phyloP scores from a whole-genome alignment of 441 rosid species.

The Pelargonium citronellum region DNA sequence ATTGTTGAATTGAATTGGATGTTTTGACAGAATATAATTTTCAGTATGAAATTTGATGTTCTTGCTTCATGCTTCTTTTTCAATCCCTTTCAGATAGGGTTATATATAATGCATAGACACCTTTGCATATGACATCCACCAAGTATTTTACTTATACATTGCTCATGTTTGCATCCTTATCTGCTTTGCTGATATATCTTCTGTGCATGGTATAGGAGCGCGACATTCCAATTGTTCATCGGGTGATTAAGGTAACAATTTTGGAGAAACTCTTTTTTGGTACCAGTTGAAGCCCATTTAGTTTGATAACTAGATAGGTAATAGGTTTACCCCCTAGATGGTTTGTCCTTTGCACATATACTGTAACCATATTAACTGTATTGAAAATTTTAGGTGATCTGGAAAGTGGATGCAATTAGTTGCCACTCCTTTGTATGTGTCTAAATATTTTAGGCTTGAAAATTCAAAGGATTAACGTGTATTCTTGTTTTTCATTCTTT shows the following conservation, averaged over 20 bases:
- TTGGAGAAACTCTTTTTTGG: not conserved
- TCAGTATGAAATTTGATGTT: not conserved
- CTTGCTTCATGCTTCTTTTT: not conserved
- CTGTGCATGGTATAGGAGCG: slow-evolving; percentile 41
- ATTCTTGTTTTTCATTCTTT: not conserved
- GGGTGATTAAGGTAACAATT: slow-evolving; percentile 60
- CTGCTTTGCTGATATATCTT: slow-evolving; percentile 18
- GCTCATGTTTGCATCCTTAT: not conserved
- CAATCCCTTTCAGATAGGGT: not conserved
- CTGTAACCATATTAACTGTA: no score
- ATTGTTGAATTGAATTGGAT: not conserved
- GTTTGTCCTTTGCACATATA: no score
- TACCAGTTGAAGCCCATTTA: no score
- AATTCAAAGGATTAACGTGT: not conserved
- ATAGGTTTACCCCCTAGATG: no score
- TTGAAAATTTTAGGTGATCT: not conserved
- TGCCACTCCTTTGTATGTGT: not conserved
- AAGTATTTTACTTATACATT: not conserved
- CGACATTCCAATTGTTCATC: slow-evolving; percentile 76
- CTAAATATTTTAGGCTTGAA: not conserved
- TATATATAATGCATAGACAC: not conserved
- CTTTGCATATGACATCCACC: not conserved
- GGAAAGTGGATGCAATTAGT: not conserved
- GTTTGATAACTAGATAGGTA: no score
- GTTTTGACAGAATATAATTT: not conserved